Evolutionary conservation across 768 basidiomycete genomes (phyloP).

Genomic region (Suillus placidus): DNA sequence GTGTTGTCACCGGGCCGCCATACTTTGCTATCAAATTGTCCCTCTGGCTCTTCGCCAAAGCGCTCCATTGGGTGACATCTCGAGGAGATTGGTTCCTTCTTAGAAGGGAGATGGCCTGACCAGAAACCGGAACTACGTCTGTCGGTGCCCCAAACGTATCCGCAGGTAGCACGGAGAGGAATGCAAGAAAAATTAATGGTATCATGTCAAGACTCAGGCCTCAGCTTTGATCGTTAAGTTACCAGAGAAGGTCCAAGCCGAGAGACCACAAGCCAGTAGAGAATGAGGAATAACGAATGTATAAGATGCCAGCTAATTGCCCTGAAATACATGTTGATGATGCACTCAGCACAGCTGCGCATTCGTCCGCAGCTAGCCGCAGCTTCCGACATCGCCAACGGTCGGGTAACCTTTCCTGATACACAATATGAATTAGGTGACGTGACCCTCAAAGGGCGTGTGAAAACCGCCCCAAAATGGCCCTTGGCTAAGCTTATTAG

Average conservation of each 20-base stretch:
- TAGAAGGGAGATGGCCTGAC: slow-evolving; percentile 25
- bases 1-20: slow-evolving; percentile 26
- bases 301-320: not conserved
- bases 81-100: slow-evolving; percentile 16
- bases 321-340: not conserved
- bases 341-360: not conserved
- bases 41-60: slow-evolving; percentile 48
- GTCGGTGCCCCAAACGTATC: slow-evolving; percentile 20
- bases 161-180: slow-evolving; percentile 16
- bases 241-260: slow-evolving; percentile 1
- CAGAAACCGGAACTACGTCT: slow-evolving; percentile 7
- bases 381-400: not conserved
- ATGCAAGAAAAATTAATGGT: slow-evolving; percentile 17
- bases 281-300: not conserved
- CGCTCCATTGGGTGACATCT: slow-evolving; percentile 12
- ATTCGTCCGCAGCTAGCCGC: not conserved
- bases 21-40: slow-evolving; percentile 50
- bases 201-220: slow-evolving; percentile 17
- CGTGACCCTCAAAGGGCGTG: not conserved
- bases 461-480: not conserved
- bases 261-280: not conserved
- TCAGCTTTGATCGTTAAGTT: not conserved
- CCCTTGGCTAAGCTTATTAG: too few relatives aligned
- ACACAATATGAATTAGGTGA: not conserved
- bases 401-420: not conserved